Evolutionary conservation across 2,329 filamentous ascomycete genomes (phyloP), one percentile per base, ranked within the genome.

Genomic region (Diaporthe citrichinensis): DNA sequence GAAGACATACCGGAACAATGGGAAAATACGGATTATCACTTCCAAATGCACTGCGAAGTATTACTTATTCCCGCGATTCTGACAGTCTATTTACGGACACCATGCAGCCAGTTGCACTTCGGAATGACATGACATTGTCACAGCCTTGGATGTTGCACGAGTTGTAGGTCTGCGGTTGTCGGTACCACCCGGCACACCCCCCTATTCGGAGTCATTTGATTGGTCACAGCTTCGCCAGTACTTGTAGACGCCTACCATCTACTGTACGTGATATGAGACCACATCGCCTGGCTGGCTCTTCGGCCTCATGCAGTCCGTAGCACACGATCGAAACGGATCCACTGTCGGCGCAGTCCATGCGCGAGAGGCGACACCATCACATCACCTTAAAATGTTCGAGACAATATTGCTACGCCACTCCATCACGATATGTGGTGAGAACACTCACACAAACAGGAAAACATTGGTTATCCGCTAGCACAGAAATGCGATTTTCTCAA

Each of bases 1-100:
- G 65, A 69, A 41, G 65, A 69, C 34, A 69, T 41, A 15, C 34
- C 65, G 65, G 65, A 41, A 28, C 65, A 5, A 69, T 69, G 65
- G 65, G 23, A 69, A 41, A 69, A 55, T n/a, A 39, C 49, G 65
- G 65, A 4, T 28, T 28, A 36, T 51, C 34, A 28, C 4, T 41
- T 41, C 49, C n/a, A 14, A 12, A 69, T 14, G 34, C 15, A 23
- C 34, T 15, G 34, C 2, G 15, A 53, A 41, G 8, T 36, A 12
- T 5, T 17, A 23, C 17, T 55, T 3, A 14, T 41, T 23, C 20
- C 44, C 4, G 31, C 23, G 15, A 3, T 8, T 69, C 65, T 55
- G 34, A 41, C 34, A 41, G 34, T 25, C 8, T 53, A 39, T 41
- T 69, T 55, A 1, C 65, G 65, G 46, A 41, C 17, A 68, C 28